These are phyloP conservation scores for Rutstroemia sp. DNA, from an alignment of 2,329 filamentous ascomycete species.

Conservation along the genomic window DNA sequence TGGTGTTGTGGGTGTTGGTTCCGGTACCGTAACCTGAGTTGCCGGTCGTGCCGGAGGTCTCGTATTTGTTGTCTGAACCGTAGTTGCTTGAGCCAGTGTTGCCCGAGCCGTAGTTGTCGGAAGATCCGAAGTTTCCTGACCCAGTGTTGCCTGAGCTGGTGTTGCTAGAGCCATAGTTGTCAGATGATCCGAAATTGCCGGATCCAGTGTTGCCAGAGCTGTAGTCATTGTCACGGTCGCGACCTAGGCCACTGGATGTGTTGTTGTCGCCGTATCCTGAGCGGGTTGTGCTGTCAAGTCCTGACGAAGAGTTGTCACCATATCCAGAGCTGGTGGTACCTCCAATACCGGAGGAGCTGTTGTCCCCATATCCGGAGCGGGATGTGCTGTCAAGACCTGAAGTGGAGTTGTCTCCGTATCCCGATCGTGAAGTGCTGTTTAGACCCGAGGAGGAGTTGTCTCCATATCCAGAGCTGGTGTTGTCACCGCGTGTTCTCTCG, in stretches of 20 bases:
- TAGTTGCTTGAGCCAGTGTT: constrained; percentile 15
- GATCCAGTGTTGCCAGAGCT: constrained; percentile 13
- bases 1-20: constrained; percentile 16
- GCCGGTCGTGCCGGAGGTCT: not conserved
- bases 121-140: too few relatives aligned
- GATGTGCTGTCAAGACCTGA: constrained; percentile 7
- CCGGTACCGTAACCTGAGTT: constrained; percentile 8
- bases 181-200: constrained; percentile 8
- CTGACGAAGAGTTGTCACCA: not conserved
- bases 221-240: not conserved
- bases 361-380: not conserved
- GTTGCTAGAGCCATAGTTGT: not conserved
- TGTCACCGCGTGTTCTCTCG: constrained; percentile 7
- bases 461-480: constrained; percentile 16
- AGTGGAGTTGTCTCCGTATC: constrained; percentile 1
- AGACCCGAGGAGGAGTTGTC: constrained; percentile 10
- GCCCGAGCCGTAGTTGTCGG: not conserved
- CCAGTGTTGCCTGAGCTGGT: constrained; percentile 12
- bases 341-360: not conserved
- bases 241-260: not conserved
- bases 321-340: not conserved
- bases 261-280: constrained; percentile 3
- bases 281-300: not conserved
- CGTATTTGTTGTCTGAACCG: constrained; percentile 6
- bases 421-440: constrained; percentile 17